Evolutionary conservation across 2,329 filamentous ascomycete species (phyloP).

Genomic region (Seiridium unicorne): DNA sequence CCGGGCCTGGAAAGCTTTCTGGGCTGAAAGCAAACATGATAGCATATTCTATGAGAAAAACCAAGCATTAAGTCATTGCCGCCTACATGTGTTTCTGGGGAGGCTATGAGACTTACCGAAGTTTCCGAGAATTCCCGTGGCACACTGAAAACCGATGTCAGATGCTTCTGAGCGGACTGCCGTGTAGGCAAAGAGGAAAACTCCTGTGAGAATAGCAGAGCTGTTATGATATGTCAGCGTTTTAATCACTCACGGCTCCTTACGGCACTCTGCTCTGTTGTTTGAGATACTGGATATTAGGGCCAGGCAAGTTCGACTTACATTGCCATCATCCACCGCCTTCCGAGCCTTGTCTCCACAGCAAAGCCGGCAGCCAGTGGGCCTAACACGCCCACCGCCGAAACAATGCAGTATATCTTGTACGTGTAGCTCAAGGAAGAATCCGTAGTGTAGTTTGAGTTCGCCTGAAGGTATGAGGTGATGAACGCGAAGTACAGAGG

Average conservation of each 20-base stretch:
- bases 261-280: too few relatives aligned
- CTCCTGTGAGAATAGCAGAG: conserved; percentile 40
- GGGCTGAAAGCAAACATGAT: conserved; percentile 49
- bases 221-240: not conserved
- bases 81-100: conserved; percentile 23
- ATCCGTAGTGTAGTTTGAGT: conserved; percentile 22
- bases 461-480: conserved; percentile 24
- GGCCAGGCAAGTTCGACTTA: not conserved
- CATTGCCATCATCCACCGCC: conserved; percentile 42
- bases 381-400: conserved; percentile 35
- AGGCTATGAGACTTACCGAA: conserved; percentile 25
- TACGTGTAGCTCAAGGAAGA: conserved; percentile 29
- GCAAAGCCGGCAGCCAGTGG: conserved; percentile 38
- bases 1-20: conserved; percentile 55
- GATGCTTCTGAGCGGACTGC: conserved; percentile 35
- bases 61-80: conserved; percentile 17
- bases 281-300: too few relatives aligned
- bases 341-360: conserved; percentile 39
- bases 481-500: conserved; percentile 53
- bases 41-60: conserved; percentile 27
- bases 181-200: conserved; percentile 45
- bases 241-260: too few relatives aligned
- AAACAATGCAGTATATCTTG: conserved; percentile 35
- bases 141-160: conserved; percentile 36
- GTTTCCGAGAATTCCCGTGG: conserved; percentile 45